Percentiles rank a stretch among this genome's conserved stretches.
phyloP scores from a whole-genome alignment of 2,329 filamentous ascomycete genomes.

The Fusarium avenaceum region DNA sequence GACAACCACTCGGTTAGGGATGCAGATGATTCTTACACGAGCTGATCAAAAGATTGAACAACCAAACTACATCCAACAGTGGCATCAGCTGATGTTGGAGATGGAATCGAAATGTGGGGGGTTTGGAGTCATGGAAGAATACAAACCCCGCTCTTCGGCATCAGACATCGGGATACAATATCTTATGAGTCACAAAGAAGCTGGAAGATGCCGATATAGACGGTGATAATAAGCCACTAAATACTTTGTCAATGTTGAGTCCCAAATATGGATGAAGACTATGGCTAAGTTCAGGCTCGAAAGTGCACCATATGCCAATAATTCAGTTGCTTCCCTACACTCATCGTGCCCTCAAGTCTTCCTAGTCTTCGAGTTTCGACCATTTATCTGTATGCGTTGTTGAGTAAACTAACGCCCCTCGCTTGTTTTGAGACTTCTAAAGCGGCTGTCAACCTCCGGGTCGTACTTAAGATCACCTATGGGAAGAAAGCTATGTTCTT shows the following conservation, averaged over 20 bases:
- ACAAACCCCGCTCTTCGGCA: constrained; percentile 33
- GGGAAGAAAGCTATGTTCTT: too few species aligned
- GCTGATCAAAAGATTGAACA: neutral
- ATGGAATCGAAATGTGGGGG: constrained; percentile 19
- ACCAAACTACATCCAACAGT: neutral
- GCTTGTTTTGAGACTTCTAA: too few species aligned
- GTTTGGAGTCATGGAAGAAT: neutral
- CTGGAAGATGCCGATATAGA: neutral
- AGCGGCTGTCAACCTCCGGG: too few species aligned
- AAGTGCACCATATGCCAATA: neutral
- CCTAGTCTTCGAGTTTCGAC: too few species aligned
- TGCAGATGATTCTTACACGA: neutral
- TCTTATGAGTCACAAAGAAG: neutral
- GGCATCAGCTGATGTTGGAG: neutral
- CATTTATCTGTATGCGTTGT: too few species aligned
- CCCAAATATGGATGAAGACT: neutral
- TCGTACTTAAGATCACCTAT: too few species aligned
- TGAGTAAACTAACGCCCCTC: too few species aligned
- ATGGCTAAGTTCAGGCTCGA: neutral
- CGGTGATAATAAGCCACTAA: too few species aligned
- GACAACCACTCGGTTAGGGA: neutral
- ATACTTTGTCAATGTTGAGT: neutral
- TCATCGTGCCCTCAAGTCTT: neutral
- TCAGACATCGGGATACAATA: neutral
- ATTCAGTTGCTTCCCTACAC: neutral